These are phyloP conservation scores for Diutina sp. DNA, from an alignment of 1,139 yeast species.

Conservation along the genomic window DNA sequence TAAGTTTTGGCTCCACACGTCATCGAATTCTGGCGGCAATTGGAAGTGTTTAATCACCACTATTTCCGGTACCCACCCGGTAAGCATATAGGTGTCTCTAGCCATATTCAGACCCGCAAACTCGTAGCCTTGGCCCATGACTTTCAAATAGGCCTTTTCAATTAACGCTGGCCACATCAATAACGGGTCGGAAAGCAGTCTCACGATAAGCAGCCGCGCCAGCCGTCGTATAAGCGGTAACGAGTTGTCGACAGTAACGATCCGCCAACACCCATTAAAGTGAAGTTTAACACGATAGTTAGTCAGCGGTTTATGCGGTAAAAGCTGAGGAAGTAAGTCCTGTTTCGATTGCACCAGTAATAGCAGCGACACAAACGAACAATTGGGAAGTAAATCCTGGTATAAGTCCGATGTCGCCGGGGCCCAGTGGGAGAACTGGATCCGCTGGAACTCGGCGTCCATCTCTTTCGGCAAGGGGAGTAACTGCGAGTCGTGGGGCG, in stretches of 20 bases:
- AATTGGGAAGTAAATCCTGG: constrained; percentile 54
- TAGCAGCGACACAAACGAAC: constrained; percentile 64
- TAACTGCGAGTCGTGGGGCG: not conserved
- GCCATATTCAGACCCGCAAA: constrained; percentile 72
- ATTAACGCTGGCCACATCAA: constrained; percentile 59
- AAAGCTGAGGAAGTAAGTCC: not conserved
- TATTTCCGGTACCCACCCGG: constrained; percentile 68
- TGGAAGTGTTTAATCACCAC: constrained; percentile 15
- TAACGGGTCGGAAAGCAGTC: constrained; percentile 24
- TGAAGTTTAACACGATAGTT: constrained; percentile 7
- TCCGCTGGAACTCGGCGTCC: constrained; percentile 1
- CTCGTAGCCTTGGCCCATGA: constrained; percentile 49
- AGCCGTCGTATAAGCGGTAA: constrained; percentile 16
- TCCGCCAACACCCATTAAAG: constrained; percentile 50
- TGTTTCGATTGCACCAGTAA: constrained; percentile 22
- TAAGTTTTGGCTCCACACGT: constrained; percentile 15
- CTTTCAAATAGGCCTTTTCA: constrained; percentile 64
- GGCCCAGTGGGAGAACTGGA: not conserved
- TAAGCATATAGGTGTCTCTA: constrained; percentile 50
- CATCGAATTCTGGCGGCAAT: constrained; percentile 15
- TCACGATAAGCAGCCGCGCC: constrained; percentile 17
- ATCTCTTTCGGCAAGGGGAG: not conserved
- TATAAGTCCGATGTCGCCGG: constrained; percentile 16
- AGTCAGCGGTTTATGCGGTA: not conserved
- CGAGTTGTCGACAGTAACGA: constrained; percentile 35